A percentile compares a stretch with the other conserved stretches of the same genome.
Conservation (phyloP, 1,284 basidiomycete species). For the Rhodotorula sp. region DNA sequence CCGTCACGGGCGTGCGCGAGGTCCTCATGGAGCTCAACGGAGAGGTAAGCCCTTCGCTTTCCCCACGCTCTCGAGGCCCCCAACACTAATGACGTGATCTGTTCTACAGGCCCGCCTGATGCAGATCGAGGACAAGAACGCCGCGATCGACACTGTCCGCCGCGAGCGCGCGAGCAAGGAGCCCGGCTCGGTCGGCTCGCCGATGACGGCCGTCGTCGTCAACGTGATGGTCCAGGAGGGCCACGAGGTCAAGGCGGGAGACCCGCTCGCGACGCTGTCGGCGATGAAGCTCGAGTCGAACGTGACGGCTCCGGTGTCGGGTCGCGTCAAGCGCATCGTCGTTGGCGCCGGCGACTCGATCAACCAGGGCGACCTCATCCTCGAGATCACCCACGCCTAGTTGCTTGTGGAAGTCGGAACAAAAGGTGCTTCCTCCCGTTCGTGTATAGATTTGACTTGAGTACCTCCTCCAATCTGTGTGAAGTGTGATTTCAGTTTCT, state of each 20-base stretch:
- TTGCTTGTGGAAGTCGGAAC: not conserved
- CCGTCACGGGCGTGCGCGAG: slow-evolving; percentile 86
- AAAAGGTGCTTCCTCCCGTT: not conserved
- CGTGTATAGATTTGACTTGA: slow-evolving; percentile 1
- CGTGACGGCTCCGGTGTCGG: slow-evolving; percentile 90
- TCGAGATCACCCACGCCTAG: slow-evolving; percentile 69
- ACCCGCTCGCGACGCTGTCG: slow-evolving; percentile 56
- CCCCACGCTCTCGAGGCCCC: not conserved
- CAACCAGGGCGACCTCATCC: slow-evolving; percentile 64
- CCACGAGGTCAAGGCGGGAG: slow-evolving; percentile 95
- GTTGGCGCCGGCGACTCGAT: slow-evolving; percentile 67
- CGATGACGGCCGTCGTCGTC: slow-evolving; percentile 84
- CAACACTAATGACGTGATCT: slow-evolving; percentile 57
- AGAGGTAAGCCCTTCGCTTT: not conserved
- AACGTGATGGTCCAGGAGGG: slow-evolving; percentile 97
- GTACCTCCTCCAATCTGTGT: not conserved
- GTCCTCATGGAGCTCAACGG: slow-evolving; percentile 79
- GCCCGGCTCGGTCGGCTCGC: slow-evolving; percentile 86
- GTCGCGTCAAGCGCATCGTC: slow-evolving; percentile 87
- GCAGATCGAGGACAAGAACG: slow-evolving; percentile 90
- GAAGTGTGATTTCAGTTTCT: not conserved
- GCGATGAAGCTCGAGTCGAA: slow-evolving; percentile 83
- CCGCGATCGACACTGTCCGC: slow-evolving; percentile 88
- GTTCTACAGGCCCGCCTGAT: slow-evolving; percentile 75
- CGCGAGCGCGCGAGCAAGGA: slow-evolving; percentile 91